phyloP scores from a whole-genome alignment of 805 yeast genomes.

The Candida anglica region DNA sequence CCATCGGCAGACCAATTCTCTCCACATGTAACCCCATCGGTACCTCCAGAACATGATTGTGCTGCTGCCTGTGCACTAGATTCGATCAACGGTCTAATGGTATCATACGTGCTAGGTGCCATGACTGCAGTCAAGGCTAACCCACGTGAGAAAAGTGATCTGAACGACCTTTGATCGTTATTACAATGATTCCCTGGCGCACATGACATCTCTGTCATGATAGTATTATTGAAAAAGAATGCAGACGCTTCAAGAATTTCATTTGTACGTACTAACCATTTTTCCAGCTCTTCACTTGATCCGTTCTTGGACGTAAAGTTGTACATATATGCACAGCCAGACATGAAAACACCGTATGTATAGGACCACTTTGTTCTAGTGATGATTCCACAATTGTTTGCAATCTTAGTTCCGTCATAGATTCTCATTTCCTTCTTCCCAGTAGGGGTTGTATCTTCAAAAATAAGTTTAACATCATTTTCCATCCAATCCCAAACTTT shows the following conservation, averaged over 20 bases:
- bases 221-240: slow-evolving; percentile 37
- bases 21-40: slow-evolving; percentile 88
- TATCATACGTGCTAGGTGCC: slow-evolving; percentile 45
- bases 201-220: slow-evolving; percentile 65
- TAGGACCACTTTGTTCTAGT: slow-evolving; percentile 61
- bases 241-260: slow-evolving; percentile 34
- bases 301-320: slow-evolving; percentile 54
- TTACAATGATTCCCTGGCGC: slow-evolving; percentile 51
- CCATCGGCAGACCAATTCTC: slow-evolving; percentile 56
- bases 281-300: no score
- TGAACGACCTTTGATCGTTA: slow-evolving; percentile 74
- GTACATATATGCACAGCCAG: slow-evolving; percentile 70
- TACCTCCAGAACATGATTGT: slow-evolving; percentile 75
- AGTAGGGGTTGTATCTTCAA: no score
- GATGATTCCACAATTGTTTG: slow-evolving; percentile 45
- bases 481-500: slow-evolving; percentile 77
- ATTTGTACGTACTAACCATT: slow-evolving; percentile 38
- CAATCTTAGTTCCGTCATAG: slow-evolving; percentile 57
- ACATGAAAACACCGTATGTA: slow-evolving; percentile 62
- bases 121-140: slow-evolving; percentile 55
- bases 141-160: slow-evolving; percentile 61
- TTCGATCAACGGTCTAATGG: slow-evolving; percentile 37
- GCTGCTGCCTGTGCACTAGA: slow-evolving; percentile 72
- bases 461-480: slow-evolving; percentile 30
- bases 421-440: slow-evolving; percentile 30